Base-by-base conservation (phyloP, 2,329 filamentous ascomycete species). In the Penicillium paneum region DNA sequence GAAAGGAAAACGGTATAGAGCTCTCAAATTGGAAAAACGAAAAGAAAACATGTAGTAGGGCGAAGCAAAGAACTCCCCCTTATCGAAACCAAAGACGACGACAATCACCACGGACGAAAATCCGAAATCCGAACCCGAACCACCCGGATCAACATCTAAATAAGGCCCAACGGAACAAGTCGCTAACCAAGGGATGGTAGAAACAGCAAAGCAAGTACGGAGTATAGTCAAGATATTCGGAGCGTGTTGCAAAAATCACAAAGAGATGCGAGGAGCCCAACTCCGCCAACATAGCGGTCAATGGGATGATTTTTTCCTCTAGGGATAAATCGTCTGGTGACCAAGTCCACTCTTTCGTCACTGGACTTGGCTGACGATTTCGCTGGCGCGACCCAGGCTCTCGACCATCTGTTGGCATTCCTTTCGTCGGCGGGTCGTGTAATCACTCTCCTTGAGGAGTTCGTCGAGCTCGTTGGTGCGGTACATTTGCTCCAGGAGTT, bases 391-490 rank as follows among this genome's bases (percentile, higher is more conserved):
- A 64, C 82, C 78, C 69, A 99, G 80, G 52, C 90, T 95, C 76
- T 99, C 94, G 48, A 99, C 94, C 94, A 99, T 99, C 77, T 97
- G 91, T 77, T 95, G 91, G 77, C 94, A 99, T 76, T 99, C 94
- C 81, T 99, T 99, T 74, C 94, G 84, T 74, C 94, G 83, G 67
- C 93, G 86, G 68, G 96, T 83, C 3, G 94, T 99, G 81, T 96
- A 97, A 75, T 99, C 94, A 71, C 90, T 96, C 78, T 99, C 94
- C 82, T 96, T 97, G 62, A 99, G 86, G 62, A 99, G 81, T 58
- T 97, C 92, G 64, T 99, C 94, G 28, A 97, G 82, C 66, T 93
- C 90, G 71, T 90, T 87, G 49, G 86, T 88, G 72, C 91, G 87
- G 82, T 99, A 99, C 89, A 99, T 94, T 76, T 96, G 92, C 78